Percentiles rank a stretch among this genome's conserved stretches.
These are phyloP conservation scores for Pseudodiploospora longispora DNA, from an alignment of 2,329 filamentous ascomycete genomes.

Conservation along the genomic window DNA sequence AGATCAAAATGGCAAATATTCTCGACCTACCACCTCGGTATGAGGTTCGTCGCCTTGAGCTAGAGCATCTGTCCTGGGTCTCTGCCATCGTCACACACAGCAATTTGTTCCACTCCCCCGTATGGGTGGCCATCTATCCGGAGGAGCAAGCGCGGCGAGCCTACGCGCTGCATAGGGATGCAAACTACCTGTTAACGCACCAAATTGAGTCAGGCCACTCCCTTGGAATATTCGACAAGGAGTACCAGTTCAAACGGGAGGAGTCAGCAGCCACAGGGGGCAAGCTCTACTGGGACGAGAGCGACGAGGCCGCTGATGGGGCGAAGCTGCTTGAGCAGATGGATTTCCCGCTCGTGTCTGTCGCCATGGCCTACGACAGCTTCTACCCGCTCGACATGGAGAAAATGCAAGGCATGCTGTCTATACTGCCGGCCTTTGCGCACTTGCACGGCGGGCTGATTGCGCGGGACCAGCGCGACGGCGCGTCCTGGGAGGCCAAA, in stretches of 20 bases:
- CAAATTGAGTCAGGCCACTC: conserved; percentile 13
- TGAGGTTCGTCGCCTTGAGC: conserved; percentile 18
- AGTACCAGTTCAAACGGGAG: conserved; percentile 14
- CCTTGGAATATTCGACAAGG: conserved; percentile 17
- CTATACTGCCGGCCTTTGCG: conserved; percentile 1
- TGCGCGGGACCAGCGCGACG: conserved; percentile 15
- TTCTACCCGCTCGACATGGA: conserved; percentile 9
- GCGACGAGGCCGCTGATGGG: conserved; percentile 1
- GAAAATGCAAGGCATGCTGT: conserved; percentile 4
- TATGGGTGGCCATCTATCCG: conserved; percentile 15
- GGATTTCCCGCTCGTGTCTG: conserved; percentile 23
- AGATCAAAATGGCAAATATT: too few relatives aligned
- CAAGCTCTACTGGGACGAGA: conserved; percentile 20
- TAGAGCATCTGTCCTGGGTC: conserved; percentile 16
- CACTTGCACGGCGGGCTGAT: neutral
- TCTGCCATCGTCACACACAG: conserved; percentile 17
- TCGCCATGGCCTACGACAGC: conserved; percentile 21
- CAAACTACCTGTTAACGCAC: conserved; percentile 12
- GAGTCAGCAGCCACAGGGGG: conserved; percentile 16
- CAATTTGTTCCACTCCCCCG: conserved; percentile 15
- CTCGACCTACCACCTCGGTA: neutral
- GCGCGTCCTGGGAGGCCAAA: conserved; percentile 16
- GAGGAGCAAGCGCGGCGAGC: conserved; percentile 6
- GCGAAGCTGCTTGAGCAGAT: conserved; percentile 20
- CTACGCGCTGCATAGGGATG: conserved; percentile 9